A percentile compares a stretch with the other conserved stretches of the same genome.
Evolutionary conservation across 177 flowering plant species (phyloP).

Genomic region (Vitis hybrid): DNA sequence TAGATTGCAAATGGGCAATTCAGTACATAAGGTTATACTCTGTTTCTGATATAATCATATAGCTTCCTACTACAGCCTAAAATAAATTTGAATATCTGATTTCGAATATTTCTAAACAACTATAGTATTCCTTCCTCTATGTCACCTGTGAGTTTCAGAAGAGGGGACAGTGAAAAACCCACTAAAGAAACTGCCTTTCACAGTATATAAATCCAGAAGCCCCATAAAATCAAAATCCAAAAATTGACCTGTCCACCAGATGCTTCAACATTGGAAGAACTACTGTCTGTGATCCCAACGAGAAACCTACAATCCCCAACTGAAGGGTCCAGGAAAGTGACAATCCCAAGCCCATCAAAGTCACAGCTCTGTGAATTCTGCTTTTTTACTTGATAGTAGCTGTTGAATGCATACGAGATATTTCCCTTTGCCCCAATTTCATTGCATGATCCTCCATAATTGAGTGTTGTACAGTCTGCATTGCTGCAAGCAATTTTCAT

Average conservation of each 20-base stretch:
- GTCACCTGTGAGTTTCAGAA: slow-evolving; percentile 18
- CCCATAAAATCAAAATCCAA: slow-evolving; percentile 25
- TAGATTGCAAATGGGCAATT: background rate
- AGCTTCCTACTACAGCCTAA: slow-evolving; percentile 1
- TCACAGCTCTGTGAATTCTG: slow-evolving; percentile 75
- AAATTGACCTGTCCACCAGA: slow-evolving; percentile 1
- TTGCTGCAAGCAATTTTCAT: slow-evolving; percentile 69
- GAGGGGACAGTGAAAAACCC: slow-evolving; percentile 28
- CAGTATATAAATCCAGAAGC: slow-evolving; percentile 16
- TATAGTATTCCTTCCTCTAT: slow-evolving; percentile 16
- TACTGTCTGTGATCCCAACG: slow-evolving; percentile 58
- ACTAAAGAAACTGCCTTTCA: slow-evolving; percentile 24
- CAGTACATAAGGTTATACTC: background rate
- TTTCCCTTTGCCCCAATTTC: slow-evolving; percentile 76
- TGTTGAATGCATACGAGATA: slow-evolving; percentile 87
- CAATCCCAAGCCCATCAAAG: slow-evolving; percentile 86
- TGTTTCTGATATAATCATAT: slow-evolving; percentile 2
- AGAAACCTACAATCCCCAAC: slow-evolving; percentile 84
- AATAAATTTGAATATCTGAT: slow-evolving; percentile 8
- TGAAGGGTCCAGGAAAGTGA: slow-evolving; percentile 84
- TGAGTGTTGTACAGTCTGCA: slow-evolving; percentile 87
- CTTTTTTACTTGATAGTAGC: slow-evolving; percentile 81
- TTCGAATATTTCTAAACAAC: slow-evolving; percentile 11
- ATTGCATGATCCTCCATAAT: slow-evolving; percentile 85
- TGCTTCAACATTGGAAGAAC: slow-evolving; percentile 20